These are phyloP conservation scores for Oidium heveae DNA, from an alignment of 2,329 filamentous ascomycete genomes.

Conservation along the genomic window DNA sequence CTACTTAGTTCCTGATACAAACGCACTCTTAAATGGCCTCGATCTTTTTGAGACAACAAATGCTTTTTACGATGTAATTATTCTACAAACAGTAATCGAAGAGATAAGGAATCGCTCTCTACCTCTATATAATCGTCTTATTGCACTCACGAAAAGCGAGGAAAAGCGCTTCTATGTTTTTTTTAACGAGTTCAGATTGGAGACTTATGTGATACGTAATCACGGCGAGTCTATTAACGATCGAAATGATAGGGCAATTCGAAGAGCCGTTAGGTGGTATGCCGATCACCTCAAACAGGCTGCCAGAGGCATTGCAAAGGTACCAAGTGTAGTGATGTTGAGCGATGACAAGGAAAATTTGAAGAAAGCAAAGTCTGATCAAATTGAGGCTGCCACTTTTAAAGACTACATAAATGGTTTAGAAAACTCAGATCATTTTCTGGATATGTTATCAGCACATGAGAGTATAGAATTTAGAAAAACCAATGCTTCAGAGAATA, in stretches of 20 bases:
- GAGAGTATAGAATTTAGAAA: conserved; percentile 39
- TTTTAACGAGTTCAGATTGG: conserved; percentile 91
- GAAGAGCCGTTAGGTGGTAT: conserved; percentile 77
- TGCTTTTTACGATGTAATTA: conserved; percentile 88
- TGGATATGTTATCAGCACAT: conserved; percentile 82
- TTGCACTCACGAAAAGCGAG: conserved; percentile 78
- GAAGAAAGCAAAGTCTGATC: conserved; percentile 52
- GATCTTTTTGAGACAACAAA: conserved; percentile 83
- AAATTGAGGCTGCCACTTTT: conserved; percentile 42
- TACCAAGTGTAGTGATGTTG: conserved; percentile 71
- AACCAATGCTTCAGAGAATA: conserved; percentile 35
- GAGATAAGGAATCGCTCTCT: conserved; percentile 84
- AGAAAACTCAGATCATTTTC: conserved; percentile 57
- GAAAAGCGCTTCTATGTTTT: conserved; percentile 97
- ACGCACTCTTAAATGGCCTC: conserved; percentile 86
- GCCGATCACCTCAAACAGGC: conserved; percentile 48
- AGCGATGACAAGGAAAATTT: conserved; percentile 82
- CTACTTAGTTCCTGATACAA: conserved; percentile 89
- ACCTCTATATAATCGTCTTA: conserved; percentile 79
- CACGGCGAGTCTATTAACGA: conserved; percentile 80
- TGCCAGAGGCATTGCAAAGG: conserved; percentile 26
- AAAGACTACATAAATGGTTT: conserved; percentile 61
- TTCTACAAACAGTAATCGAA: conserved; percentile 87
- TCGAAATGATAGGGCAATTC: conserved; percentile 78
- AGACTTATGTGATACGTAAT: conserved; percentile 60